Base-by-base conservation (phyloP, 1,284 basidiomycete genomes). In the Boletus semigastroideus region DNA sequence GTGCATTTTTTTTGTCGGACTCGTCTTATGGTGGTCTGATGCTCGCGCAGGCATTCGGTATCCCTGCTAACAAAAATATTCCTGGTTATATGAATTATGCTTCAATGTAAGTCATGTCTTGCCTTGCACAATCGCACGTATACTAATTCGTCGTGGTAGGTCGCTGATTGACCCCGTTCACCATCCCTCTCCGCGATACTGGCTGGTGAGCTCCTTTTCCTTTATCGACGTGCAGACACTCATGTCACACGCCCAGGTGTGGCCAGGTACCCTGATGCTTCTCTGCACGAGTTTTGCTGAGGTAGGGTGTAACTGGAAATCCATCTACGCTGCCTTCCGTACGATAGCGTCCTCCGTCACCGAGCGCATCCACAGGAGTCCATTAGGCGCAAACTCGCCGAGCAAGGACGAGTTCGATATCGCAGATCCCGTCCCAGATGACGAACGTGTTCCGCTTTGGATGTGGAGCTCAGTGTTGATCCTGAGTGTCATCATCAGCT, bases 191-290 rank as follows among this genome's bases (percentile, higher is more conserved):
- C 38, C 43, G 7, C 51, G 51, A 34, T 51, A 47, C 39, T 53
- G 46, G 57, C 37, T 43, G 47, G 40, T 42, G 25, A 20, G n/a
- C n/a, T 36, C 0, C 19, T 34, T 13, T 22, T 25, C 28, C 17
- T 4, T 22, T 33, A 19, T 38, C 19, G 34, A 11, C 25, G 45
- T 19, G 10, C 0, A 8, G 10, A 9, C 14, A 16, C 28, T 41
- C 5, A 49, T 13, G 2, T 10, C 46, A 17, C 42, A 42, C 20
- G 2, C 6, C 6, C 13, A 63, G 60, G 72, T 87, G 37, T 87
- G 84, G 83, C 83, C 83, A 34, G 85, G 84, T 60, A 80, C 86
- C 34, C 60, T 78, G 45, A 76, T 80, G 63, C 76, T 78, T 72
- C 70, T 78, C 58, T 55, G 78, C 46, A 78, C 78, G 64, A 78